phyloP scores from a whole-genome alignment of 2,329 filamentous ascomycete species.

The Phialemoniopsis sp. region DNA sequence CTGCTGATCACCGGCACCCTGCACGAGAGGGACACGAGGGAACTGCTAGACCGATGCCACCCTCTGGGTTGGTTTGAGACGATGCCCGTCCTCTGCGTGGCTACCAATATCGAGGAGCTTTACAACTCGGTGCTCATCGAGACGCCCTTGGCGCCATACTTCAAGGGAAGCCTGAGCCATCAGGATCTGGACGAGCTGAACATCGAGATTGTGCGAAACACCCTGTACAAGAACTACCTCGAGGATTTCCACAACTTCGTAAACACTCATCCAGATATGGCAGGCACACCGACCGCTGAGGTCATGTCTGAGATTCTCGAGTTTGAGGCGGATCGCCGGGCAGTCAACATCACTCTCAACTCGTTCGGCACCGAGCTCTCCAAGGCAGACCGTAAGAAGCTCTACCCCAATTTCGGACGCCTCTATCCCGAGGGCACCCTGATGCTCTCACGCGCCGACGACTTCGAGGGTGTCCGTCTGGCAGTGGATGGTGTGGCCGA shows the following conservation, averaged over 20 bases:
- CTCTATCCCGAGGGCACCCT: conserved; percentile 91
- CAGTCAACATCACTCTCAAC: conserved; percentile 99
- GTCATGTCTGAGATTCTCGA: conserved; percentile 95
- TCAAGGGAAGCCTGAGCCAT: conserved; percentile 94
- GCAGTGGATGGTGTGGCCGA: conserved; percentile 91
- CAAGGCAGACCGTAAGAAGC: conserved; percentile 91
- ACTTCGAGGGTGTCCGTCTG: conserved; percentile 87
- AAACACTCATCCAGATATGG: conserved; percentile 82
- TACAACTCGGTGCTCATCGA: conserved; percentile 98
- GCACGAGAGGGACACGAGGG: conserved; percentile 93
- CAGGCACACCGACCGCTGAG: conserved; percentile 83
- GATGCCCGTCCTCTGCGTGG: conserved; percentile 95
- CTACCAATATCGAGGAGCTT: conserved; percentile 96
- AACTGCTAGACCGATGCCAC: conserved; percentile 92
- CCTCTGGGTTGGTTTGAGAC: conserved; percentile 98
- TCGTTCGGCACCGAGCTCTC: conserved; percentile 95
- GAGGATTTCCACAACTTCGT: conserved; percentile 97
- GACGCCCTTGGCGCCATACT: conserved; percentile 92
- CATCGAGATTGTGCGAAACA: conserved; percentile 98
- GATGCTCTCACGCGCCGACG: conserved; percentile 92
- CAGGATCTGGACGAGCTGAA: conserved; percentile 98
- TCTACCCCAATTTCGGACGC: conserved; percentile 88
- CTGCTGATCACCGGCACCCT: conserved; percentile 96
- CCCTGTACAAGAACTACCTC: conserved; percentile 98
- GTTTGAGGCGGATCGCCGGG: conserved; percentile 92